Conservation (phyloP, 441 rosid genomes). For the Omphalea diandra region DNA sequence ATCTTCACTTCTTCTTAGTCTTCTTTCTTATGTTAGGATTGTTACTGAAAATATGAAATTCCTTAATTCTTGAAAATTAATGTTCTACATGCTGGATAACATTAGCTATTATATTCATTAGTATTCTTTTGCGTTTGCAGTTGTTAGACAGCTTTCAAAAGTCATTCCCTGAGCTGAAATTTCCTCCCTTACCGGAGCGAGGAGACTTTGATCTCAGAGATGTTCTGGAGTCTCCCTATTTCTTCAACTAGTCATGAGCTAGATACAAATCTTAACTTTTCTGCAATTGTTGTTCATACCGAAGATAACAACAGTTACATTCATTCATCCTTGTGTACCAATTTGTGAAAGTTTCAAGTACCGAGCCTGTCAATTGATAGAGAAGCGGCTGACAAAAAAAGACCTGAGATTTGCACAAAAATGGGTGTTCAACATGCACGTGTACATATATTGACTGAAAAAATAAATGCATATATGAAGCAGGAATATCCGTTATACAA, state of each 20-base stretch:
- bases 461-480: background rate
- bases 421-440: background rate
- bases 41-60: background rate
- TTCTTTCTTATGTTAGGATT: background rate
- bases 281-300: background rate
- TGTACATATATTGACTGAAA: conserved; percentile 25
- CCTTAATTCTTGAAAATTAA: background rate
- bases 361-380: background rate
- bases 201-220: conserved; percentile 91
- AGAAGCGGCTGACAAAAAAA: conserved; percentile 7
- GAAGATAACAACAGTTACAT: conserved; percentile 13
- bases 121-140: conserved; percentile 48
- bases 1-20: too few relatives aligned
- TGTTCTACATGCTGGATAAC: background rate
- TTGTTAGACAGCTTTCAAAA: conserved; percentile 76
- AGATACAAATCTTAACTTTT: conserved; percentile 1
- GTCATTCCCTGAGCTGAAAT: conserved; percentile 65
- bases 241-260: conserved; percentile 72
- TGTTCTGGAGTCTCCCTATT: conserved; percentile 77
- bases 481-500: background rate
- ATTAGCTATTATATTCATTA: conserved; percentile 5
- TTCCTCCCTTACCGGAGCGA: conserved; percentile 89
- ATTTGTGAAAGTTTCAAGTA: conserved; percentile 7
- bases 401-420: background rate
- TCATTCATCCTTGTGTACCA: background rate